phyloP scores from a whole-genome alignment of 139 green algal species.

The Yamagishiella unicocca region DNA sequence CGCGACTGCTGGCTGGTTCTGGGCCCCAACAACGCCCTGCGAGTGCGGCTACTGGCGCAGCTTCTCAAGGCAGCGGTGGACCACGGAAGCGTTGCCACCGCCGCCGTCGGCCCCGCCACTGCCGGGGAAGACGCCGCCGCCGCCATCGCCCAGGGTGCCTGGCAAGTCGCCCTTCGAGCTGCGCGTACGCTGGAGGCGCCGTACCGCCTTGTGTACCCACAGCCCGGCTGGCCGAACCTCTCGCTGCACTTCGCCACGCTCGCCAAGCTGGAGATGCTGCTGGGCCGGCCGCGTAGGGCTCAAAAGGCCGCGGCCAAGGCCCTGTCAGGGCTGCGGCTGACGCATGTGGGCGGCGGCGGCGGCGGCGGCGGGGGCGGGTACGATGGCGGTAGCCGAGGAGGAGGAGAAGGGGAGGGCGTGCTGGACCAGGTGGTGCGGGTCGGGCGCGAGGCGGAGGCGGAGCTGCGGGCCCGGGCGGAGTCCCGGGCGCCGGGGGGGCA shows the following conservation, averaged over 20 bases:
- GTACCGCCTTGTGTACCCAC: conserved; percentile 68
- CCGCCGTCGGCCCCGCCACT: too few species aligned
- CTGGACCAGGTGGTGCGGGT: neutral
- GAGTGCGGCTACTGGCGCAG: conserved; percentile 51
- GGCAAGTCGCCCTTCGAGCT: conserved; percentile 56
- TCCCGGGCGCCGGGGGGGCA: neutral
- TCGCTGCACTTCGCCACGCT: conserved; percentile 56
- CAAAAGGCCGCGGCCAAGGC: conserved; percentile 46
- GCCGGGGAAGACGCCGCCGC: neutral
- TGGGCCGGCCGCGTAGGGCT: conserved; percentile 48
- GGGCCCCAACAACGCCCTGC: conserved; percentile 55
- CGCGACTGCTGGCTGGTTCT: neutral
- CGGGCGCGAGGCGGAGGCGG: conserved; percentile 25
- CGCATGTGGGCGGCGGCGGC: conserved; percentile 30
- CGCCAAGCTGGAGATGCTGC: conserved; percentile 63
- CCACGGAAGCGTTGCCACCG: neutral
- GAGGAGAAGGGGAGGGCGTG: conserved; percentile 2
- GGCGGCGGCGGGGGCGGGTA: too few species aligned
- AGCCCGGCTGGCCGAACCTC: conserved; percentile 53
- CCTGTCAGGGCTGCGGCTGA: conserved; percentile 49
- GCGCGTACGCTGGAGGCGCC: conserved; percentile 52
- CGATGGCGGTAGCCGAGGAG: too few species aligned
- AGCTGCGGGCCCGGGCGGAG: neutral
- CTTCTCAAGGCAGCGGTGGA: conserved; percentile 63
- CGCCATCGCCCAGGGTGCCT: neutral